Evolutionary conservation across 2,329 filamentous ascomycete species (phyloP), one percentile per base, ranked within the genome.

Genomic region (Bisporella sp.): DNA sequence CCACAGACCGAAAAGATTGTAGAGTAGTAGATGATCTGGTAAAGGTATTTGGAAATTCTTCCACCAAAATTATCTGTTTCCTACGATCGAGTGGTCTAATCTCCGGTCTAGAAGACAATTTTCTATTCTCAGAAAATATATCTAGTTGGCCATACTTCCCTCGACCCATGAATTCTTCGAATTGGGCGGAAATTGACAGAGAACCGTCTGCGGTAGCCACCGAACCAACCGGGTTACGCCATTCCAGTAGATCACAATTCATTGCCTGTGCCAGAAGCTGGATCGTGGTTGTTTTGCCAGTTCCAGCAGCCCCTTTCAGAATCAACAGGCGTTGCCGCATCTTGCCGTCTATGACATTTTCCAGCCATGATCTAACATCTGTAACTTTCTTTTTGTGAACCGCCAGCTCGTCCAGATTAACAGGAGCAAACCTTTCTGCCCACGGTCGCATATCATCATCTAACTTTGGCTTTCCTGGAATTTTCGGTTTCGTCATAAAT

Each of bases 371-470:
- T 52, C 83, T 80, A 43, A 97, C 91, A 69, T 97, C 91, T 2
- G 81, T 71, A 5, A 97, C 87, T 67, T 99, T 99, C 61, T 81
- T 93, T 72, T 95, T 96, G 68, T 99, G 91, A 13, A 99, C 92
- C 0, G 87, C 92, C 43, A 99, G 73, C 69, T 97, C 92, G 12
- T 90, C 83, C 9, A 96, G 67, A 58, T 79, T 85, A 3, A 67
- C 62, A 0, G 92, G 92, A 2, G 80, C 84, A 67, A 89, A 97
- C 58, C 84, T 81, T 59, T 96, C 91, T 12, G 87, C 87, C 92
- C 92, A 97, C 3, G 92, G 90, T 47, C 85, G 78, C 45, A 74
- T 69, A 57, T 89, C 84, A 35, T 79, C 74, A 45, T 74, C 71
- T 5, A 57, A 55, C 6, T 58, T 56, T 8, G 62, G 47, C 12